phyloP scores from a whole-genome alignment of 2,329 filamentous ascomycete genomes.

The Pleoardoris graminearum region DNA sequence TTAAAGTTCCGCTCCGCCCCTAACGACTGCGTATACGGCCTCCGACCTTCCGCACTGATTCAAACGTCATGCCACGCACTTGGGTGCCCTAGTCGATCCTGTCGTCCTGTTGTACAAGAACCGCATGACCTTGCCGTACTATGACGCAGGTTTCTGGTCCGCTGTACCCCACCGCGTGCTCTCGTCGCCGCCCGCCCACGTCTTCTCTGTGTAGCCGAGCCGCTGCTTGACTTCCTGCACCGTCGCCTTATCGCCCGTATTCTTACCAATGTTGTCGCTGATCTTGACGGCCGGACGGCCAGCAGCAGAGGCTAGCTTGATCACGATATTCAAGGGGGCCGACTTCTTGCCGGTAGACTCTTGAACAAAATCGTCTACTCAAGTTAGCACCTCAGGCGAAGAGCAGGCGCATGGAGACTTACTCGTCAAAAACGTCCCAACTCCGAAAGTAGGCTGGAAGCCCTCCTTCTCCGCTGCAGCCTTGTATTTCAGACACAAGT shows the following conservation, averaged over 20 bases:
- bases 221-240: constrained; percentile 82
- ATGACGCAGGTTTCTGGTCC: constrained; percentile 25
- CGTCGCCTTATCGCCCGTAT: constrained; percentile 81
- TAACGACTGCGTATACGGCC: constrained; percentile 4
- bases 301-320: constrained; percentile 86
- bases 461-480: constrained; percentile 75
- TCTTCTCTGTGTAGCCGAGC: constrained; percentile 82
- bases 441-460: constrained; percentile 86
- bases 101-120: background rate
- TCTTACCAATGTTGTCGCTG: constrained; percentile 85
- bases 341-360: constrained; percentile 77
- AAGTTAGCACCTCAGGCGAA: constrained; percentile 9
- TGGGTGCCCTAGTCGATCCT: background rate
- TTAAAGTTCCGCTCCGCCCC: background rate
- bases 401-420: constrained; percentile 23
- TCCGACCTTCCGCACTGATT: background rate
- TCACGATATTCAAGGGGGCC: constrained; percentile 92
- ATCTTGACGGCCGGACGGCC: constrained; percentile 89
- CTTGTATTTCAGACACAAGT: constrained; percentile 90
- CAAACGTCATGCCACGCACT: background rate
- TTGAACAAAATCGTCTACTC: constrained; percentile 76
- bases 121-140: background rate
- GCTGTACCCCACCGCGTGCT: constrained; percentile 73
- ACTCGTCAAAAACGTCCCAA: constrained; percentile 93
- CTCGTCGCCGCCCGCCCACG: constrained; percentile 85